Base-by-base conservation (phyloP, 2,329 filamentous ascomycete genomes). In the Fusarium bactridioides region DNA sequence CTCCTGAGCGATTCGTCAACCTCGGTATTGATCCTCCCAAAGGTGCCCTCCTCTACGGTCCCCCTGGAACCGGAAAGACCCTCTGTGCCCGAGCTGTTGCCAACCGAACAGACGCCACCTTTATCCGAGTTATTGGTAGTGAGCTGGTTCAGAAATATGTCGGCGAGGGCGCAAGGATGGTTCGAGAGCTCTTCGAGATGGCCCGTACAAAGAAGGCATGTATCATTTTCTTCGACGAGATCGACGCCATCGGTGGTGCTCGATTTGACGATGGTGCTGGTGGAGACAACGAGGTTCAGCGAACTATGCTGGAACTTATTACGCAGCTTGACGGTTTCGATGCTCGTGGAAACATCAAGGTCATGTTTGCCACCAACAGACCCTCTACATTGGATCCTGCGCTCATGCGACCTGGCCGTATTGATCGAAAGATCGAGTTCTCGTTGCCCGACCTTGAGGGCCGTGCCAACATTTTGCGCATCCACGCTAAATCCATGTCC, bases 401-500 rank as follows among this genome's bases (percentile, higher is more conserved):
- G 6, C 88, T 98, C 73, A 98, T 98, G 94, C 90, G 95, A 85
- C 95, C 95, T 16, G 95, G 95, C 37, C 95, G 95, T 88, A 98
- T 98, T 79, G 95, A 98, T 83, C 90, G 96, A 79, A 99, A 99
- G 89, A 99, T 99, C 78, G 96, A 99, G 84, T 99, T 99, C 86
- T 95, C 94, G 2, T 89, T 99, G 29, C 96, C 96, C 29, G 96
- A 99, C 82, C 94, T 98, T 77, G 96, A 99, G 83, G 96, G 96
- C 57, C 92, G 96, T 75, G 96, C 96, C 79, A 98, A 98, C 84
- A 98, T 99, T 79, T 89, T 99, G 48, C 93, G 96, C 56, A 99
- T 99, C 78, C 96, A 98, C 86, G 96, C 96, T 78, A 99, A 98
- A 92, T 97, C 94, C 81, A 99, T 99, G 96, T 98, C 94, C 23